These are phyloP conservation scores for Bretschneidera sinensis DNA, from an alignment of 345 rosid species.

Conservation along the genomic window DNA sequence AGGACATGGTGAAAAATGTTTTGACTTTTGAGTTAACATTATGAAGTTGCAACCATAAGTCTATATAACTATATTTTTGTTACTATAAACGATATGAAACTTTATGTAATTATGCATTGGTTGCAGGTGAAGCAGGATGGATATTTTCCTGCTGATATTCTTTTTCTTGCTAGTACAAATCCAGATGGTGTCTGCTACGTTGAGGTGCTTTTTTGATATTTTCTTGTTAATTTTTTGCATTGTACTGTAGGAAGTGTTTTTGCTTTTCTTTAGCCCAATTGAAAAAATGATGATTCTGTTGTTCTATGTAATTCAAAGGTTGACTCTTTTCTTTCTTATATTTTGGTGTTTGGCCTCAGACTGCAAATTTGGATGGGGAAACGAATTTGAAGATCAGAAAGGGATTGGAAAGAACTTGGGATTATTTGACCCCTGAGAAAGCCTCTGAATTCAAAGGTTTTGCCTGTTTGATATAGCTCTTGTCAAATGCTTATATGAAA, in stretches of 20 bases:
- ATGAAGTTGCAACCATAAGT: too few relatives aligned
- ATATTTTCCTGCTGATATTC: slow-evolving; percentile 93
- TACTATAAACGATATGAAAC: background rate
- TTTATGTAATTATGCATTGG: slow-evolving; percentile 15
- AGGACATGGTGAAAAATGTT: too few relatives aligned
- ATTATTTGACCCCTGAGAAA: slow-evolving; percentile 84
- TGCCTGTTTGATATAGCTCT: slow-evolving; percentile 1
- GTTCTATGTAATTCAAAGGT: background rate
- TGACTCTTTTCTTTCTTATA: background rate
- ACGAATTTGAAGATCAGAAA: slow-evolving; percentile 98
- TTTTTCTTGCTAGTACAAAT: slow-evolving; percentile 86
- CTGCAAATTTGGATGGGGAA: slow-evolving; percentile 99
- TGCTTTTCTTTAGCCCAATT: slow-evolving; percentile 9
- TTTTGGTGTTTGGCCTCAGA: too few relatives aligned
- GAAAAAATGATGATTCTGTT: slow-evolving; percentile 2
- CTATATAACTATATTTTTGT: too few relatives aligned
- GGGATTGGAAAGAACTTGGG: slow-evolving; percentile 97
- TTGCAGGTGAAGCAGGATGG: slow-evolving; percentile 93
- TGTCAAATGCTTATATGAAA: too few relatives aligned
- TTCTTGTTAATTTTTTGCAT: slow-evolving; percentile 5
- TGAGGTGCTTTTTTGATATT: slow-evolving; percentile 50
- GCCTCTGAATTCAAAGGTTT: slow-evolving; percentile 93
- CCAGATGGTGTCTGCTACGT: slow-evolving; percentile 93
- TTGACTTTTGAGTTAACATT: too few relatives aligned
- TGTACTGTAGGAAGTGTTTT: slow-evolving; percentile 10